Evolutionary conservation across 768 basidiomycete genomes (phyloP), one percentile per base, ranked within the genome.

Genomic region (Suillus hirtellus): DNA sequence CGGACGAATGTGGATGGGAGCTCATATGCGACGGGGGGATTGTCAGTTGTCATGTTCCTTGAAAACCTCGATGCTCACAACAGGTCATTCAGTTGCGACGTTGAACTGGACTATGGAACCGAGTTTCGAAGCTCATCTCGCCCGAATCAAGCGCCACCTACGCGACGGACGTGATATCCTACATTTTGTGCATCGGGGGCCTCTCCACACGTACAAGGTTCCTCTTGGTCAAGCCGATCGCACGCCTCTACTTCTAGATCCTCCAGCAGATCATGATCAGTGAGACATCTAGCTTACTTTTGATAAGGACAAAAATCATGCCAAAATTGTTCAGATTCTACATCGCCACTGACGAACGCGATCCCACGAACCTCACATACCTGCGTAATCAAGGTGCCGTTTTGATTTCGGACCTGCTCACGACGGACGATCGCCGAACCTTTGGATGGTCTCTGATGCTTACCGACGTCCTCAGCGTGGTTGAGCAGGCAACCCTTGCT

Each of bases 11-110:
- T 80, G 79, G 80, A 78, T 81, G 77, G 76, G 76, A 53, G 78
- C 76, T 10, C 79, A 80, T 38, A 80, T 81, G 80, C 79, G 79
- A 40, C 71, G 79, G 56, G 80, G 80, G 1, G 79, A 80, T 55
- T 80, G 79, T 80, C 58, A 69, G 78, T 52, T 3, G 11, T 10
- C 21, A 21, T 35, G 0, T 34, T n/a, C 17, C 34, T 40, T 11
- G 9, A 21, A 10, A 38, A 10, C 19, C 6, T 6, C 34, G 12
- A 31, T 37, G 4, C 15, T 34, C 8, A 38, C 7, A 11, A 12
- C 11, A 53, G 31, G 52, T 38, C 14, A 27, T 58, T 60, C 61
- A 72, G 77, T 76, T 60, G 60, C 73, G 40, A 62, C 62, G 35
- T 19, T 70, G 21, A 71, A 67, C 31, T 82, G 80, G 76, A 65